phyloP scores from a whole-genome alignment of 2,329 filamentous ascomycete genomes.

The Microcyclospora tardicrescens region DNA sequence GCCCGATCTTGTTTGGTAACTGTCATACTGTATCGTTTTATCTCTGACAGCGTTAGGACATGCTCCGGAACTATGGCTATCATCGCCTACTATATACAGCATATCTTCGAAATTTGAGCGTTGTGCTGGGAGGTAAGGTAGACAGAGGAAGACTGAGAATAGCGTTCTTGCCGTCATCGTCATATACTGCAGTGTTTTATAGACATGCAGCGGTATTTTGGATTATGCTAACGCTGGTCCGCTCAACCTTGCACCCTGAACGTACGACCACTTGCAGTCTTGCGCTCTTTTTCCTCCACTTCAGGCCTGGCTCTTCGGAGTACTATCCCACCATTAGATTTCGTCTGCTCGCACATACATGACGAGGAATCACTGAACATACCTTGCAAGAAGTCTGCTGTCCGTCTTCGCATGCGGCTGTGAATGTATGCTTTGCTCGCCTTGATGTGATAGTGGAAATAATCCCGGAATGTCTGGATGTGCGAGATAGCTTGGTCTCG shows the following conservation, averaged over 20 bases:
- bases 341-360: not conserved
- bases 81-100: no score
- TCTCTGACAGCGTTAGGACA: no score
- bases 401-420: conserved; percentile 92
- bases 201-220: no score
- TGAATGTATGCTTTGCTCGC: conserved; percentile 99
- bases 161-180: no score
- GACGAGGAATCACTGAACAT: conserved; percentile 20
- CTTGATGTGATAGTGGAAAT: conserved; percentile 99
- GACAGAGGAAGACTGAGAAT: no score
- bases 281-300: conserved; percentile 91
- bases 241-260: conserved; percentile 52
- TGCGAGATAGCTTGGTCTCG: conserved; percentile 95
- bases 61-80: no score
- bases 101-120: no score
- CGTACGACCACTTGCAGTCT: conserved; percentile 91
- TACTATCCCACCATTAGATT: conserved; percentile 45
- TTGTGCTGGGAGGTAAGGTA: no score
- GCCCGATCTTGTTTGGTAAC: no score
- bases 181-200: no score
- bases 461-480: conserved; percentile 99
- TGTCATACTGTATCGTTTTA: no score
- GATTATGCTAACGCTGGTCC: no score
- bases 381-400: conserved; percentile 97
- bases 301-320: conserved; percentile 89